These are phyloP conservation scores for Cardamine occulta DNA, from an alignment of 345 rosid genomes.

Conservation along the genomic window DNA sequence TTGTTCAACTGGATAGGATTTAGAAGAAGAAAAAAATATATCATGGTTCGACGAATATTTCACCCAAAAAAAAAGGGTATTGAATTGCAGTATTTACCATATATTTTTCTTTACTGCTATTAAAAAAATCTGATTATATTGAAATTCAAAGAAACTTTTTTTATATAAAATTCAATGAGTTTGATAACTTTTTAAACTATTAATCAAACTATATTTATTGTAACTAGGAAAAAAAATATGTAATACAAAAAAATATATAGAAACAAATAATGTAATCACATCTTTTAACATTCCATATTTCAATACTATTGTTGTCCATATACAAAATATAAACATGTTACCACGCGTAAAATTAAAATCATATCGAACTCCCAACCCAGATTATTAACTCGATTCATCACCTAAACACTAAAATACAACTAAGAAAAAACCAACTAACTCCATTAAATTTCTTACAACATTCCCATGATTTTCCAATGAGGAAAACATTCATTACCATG, in stretches of 20 bases:
- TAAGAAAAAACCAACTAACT: background rate
- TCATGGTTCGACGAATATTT: slow-evolving; percentile 8
- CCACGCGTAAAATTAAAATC: background rate
- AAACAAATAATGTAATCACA: background rate
- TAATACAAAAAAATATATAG: background rate
- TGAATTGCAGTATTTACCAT: background rate
- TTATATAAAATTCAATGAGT: background rate
- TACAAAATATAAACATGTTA: background rate
- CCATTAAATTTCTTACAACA: slow-evolving; percentile 13
- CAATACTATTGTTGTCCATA: background rate
- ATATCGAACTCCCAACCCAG: background rate
- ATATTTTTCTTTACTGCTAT: background rate
- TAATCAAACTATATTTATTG: slow-evolving; percentile 2
- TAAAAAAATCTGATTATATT: background rate
- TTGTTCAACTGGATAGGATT: background rate
- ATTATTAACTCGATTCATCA: background rate
- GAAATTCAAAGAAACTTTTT: background rate
- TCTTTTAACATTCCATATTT: slow-evolving; percentile 11
- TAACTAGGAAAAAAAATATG: background rate
- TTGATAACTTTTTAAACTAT: background rate
- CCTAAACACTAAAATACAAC: slow-evolving; percentile 6
- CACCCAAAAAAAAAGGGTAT: background rate
- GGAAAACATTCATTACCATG: slow-evolving; percentile 37
- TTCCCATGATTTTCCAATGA: slow-evolving; percentile 8
- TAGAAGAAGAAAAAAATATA: slow-evolving; percentile 2